Conservation (phyloP, 164 flowering plant species). For the Magnolia kwangsiensis region DNA sequence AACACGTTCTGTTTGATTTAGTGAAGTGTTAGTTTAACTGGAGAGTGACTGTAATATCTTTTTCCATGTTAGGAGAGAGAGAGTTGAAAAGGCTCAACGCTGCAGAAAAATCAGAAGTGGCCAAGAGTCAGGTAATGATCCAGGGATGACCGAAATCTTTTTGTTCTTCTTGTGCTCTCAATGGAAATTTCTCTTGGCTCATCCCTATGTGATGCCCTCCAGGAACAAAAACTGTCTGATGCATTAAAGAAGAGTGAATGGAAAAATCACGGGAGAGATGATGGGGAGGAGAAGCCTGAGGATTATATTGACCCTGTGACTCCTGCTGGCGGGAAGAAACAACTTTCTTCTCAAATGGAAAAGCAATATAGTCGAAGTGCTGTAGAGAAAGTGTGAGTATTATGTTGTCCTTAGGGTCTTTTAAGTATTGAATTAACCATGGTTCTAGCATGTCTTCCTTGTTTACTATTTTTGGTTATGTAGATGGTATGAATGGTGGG, state of each 20-base stretch:
- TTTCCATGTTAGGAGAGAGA: constrained; percentile 46
- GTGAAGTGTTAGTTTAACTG: neutral
- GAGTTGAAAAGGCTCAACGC: constrained; percentile 71
- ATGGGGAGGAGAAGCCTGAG: constrained; percentile 58
- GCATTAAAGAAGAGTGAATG: constrained; percentile 52
- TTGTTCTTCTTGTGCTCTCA: neutral
- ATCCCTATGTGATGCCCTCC: neutral
- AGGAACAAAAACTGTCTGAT: constrained; percentile 59
- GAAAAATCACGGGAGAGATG: constrained; percentile 50
- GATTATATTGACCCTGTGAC: constrained; percentile 83
- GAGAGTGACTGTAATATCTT: neutral
- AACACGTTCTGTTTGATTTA: neutral
- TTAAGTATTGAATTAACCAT: neutral
- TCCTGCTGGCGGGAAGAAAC: constrained; percentile 76
- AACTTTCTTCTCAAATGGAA: constrained; percentile 82
- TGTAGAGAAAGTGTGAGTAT: constrained; percentile 83
- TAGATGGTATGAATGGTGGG: constrained; percentile 99
- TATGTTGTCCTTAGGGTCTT: neutral
- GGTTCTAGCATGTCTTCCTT: neutral
- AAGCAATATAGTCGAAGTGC: constrained; percentile 74
- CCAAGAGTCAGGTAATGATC: constrained; percentile 52
- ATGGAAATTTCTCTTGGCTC: no score
- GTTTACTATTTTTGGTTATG: constrained; percentile 4
- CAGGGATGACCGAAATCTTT: neutral
- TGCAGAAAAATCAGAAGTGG: constrained; percentile 56